Conservation (phyloP, 2,329 filamentous ascomycete species). For the Aureobasidium sp. region DNA sequence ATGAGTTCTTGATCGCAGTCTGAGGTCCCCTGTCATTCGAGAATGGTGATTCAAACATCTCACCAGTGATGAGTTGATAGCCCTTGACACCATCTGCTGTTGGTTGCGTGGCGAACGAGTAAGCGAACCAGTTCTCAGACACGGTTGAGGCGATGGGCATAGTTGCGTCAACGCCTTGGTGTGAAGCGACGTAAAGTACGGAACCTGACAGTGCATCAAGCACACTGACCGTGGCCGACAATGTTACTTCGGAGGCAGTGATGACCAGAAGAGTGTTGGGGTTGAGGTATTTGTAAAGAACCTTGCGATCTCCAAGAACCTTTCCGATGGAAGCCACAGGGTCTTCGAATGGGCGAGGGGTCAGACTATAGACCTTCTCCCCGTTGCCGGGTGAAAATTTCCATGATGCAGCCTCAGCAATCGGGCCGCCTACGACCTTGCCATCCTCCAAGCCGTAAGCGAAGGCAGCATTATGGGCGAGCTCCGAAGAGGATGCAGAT, state of each 20-base stretch:
- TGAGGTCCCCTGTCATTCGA: constrained; percentile 81
- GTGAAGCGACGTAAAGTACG: constrained; percentile 63
- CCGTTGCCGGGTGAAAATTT: constrained; percentile 60
- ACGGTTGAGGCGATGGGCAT: constrained; percentile 71
- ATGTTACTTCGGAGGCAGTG: constrained; percentile 52
- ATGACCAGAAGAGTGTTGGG: constrained; percentile 76
- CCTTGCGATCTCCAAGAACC: constrained; percentile 83
- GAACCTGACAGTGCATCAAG: constrained; percentile 82
- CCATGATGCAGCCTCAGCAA: constrained; percentile 48
- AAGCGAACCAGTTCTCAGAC: constrained; percentile 93
- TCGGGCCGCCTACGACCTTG: constrained; percentile 22
- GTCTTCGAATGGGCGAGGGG: constrained; percentile 65
- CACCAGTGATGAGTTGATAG: constrained; percentile 76
- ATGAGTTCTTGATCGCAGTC: constrained; percentile 62
- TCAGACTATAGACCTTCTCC: constrained; percentile 62
- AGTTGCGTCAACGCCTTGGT: constrained; percentile 65
- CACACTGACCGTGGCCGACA: constrained; percentile 65
- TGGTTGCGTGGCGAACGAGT: constrained; percentile 60
- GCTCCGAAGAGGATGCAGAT: background rate
- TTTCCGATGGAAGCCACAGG: constrained; percentile 91
- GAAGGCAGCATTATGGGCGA: constrained; percentile 3
- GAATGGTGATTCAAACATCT: constrained; percentile 80
- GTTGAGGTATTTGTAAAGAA: constrained; percentile 96
- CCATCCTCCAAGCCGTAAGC: constrained; percentile 24
- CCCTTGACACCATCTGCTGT: constrained; percentile 59